Percentiles rank a stretch among this genome's conserved stretches.
Evolutionary conservation across 441 rosid genomes (phyloP).

Genomic region (Euphorbia celastroides): DNA sequence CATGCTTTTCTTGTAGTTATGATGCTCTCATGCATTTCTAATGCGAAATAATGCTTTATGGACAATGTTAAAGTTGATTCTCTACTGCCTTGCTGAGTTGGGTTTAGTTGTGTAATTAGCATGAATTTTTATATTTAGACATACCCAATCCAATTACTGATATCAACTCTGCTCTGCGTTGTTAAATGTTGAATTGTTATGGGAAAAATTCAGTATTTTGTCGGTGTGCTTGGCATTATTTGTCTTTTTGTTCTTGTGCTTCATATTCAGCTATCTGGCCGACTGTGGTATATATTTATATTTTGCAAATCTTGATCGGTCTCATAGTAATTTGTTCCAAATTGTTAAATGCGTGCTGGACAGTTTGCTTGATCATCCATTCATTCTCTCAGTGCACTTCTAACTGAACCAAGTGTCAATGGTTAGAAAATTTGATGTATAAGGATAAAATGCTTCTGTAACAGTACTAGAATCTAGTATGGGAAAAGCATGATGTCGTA

Average conservation of each 20-base stretch:
- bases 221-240: background rate
- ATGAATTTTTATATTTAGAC: background rate
- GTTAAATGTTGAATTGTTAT: background rate
- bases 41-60: background rate
- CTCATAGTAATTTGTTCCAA: background rate
- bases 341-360: background rate
- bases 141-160: too few relatives aligned
- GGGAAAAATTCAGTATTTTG: too few relatives aligned
- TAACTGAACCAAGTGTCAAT: too few relatives aligned
- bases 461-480: too few relatives aligned
- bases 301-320: background rate
- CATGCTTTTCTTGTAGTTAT: background rate
- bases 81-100: background rate
- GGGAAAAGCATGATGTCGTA: too few relatives aligned
- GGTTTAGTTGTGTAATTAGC: background rate
- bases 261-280: background rate
- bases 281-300: background rate
- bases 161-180: background rate
- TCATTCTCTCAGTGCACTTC: too few relatives aligned
- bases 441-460: too few relatives aligned
- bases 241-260: background rate
- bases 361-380: too few relatives aligned
- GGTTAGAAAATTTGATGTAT: too few relatives aligned
- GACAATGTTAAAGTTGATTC: background rate
- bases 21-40: background rate